Evolutionary conservation across 2,329 filamentous ascomycete species (phyloP), one percentile per base, ranked within the genome.

Genomic region (Calcarisporium arbuscula): DNA sequence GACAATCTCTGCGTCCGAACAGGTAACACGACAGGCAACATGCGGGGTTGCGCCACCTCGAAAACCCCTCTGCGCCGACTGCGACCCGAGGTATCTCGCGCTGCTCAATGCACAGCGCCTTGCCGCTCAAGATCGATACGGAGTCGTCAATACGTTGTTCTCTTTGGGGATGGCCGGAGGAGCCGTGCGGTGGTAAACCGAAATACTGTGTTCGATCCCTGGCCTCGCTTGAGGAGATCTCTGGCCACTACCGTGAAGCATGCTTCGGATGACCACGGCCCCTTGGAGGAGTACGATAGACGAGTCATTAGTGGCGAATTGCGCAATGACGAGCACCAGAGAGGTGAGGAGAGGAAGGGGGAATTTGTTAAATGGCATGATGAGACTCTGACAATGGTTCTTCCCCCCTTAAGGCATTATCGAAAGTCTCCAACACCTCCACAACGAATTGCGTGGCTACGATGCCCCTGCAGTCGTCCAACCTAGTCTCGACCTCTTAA

Each of bases 291-390:
- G 60, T 98, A 98, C 59, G 83, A 95, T 57, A 70, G 73, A 40
- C 77, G 90, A 30, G 89, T 98, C 8, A 68, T 78, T 30, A 65
- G 70, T 28, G 86, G 88, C 9, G 67, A 76, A 31, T 58, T 98
- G 44, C 75, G 83, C 44, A 86, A 96, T 57, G 92, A 98, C 56
- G 79, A 87, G 45, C 85, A 95, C 61, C 92, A 98, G 60, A 71
- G 92, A 71, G 81, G 85, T 88, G 64, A 48, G 66, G 28, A 14
- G 11, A 15, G 11, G 18, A 10, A 16, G 15, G 15, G 9, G 11
- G 8, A 19, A 15, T 14, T 12, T 20, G 9, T 16, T 9, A 11
- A 12, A 11, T 11, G 10, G 27, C 15, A 43, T 31, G 28, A 5
- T 23, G 14, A 18, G 17, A 19, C 29, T 10, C 14, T 26, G 22